Evolutionary conservation across 1,284 basidiomycete genomes (phyloP), one percentile per base, ranked within the genome.

Genomic region (Ustilago tritici): DNA sequence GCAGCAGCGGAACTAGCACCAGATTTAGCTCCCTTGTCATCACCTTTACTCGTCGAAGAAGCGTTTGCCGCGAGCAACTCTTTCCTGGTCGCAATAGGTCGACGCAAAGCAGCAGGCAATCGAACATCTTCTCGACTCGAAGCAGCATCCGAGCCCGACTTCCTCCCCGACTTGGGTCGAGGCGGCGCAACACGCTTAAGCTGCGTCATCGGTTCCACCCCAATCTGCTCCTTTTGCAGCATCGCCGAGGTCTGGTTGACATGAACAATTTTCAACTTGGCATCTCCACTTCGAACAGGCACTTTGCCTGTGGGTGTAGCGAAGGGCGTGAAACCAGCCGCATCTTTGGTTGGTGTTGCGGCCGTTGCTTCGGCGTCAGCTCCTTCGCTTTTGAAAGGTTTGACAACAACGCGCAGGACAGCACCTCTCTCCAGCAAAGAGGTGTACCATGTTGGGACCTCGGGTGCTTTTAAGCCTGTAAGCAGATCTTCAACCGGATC

Each of bases 191-290:
- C 58, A 17, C 76, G 55, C 19, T 63, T 71, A 8, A 78, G 61
- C 47, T 78, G 76, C 34, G 76, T 75, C 67, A 69, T 70, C 4
- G 72, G 68, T 40, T 72, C 72, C 28, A 69, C 54, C 1, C 72
- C 76, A 17, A 75, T 66, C 64, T 75, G 76, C 52, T 78, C 76
- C 69, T 64, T 75, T 58, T 83, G 82, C 53, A 83, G 71, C 82
- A 83, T 82, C 28, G 81, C 81, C 43, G 80, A 82, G 9, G 82
- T 83, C 62, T 79, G 62, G 35, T 83, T 83, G 28, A 83, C 82
- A 56, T 83, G 82, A 3, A 79, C 69, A 9, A 83, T 69, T 3
- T 80, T 69, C 23, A 83, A 65, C 57, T 74, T 72, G 2, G 59
- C 56, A 5, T 74, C 79, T 9, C 63, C 64, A 38, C 63, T 76